phyloP scores from a whole-genome alignment of 163 green algal genomes.

The Chlamydomonas reinhardtii region DNA sequence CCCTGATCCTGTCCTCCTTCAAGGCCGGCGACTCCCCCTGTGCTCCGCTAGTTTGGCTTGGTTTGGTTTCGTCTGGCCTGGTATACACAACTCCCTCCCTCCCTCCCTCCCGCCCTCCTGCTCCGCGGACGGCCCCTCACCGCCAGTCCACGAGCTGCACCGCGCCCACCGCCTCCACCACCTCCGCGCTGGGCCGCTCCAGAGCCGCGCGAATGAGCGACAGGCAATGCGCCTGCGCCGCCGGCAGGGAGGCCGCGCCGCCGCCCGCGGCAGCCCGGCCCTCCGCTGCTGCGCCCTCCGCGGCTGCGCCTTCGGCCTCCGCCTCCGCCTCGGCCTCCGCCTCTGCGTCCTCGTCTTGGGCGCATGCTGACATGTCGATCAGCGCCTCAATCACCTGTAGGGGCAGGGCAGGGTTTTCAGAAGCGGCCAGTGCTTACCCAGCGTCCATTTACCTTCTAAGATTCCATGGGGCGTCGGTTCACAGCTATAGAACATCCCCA shows the following conservation, averaged over 20 bases:
- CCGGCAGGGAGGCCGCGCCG: not conserved
- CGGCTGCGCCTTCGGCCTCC: not conserved
- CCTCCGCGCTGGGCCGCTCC: conserved; percentile 8
- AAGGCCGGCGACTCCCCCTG: too few species aligned
- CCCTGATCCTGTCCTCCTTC: too few species aligned
- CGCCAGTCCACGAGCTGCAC: conserved; percentile 44
- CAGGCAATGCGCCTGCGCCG: conserved; percentile 7
- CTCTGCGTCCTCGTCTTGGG: conserved; percentile 9
- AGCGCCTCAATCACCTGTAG: conserved; percentile 3
- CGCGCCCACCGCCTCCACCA: conserved; percentile 27
- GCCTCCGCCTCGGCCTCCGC: not conserved
- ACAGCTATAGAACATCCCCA: too few species aligned
- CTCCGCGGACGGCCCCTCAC: not conserved
- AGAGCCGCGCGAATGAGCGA: conserved; percentile 35
- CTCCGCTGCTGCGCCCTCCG: not conserved
- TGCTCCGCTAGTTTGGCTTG: too few species aligned
- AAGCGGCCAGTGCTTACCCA: too few species aligned
- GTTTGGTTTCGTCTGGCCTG: too few species aligned
- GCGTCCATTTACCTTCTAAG: too few species aligned
- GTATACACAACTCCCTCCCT: too few species aligned
- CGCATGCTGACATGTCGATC: not conserved
- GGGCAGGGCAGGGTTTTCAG: not conserved
- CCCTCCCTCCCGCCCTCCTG: too few species aligned
- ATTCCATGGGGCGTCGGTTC: too few species aligned
- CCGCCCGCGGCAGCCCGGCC: not conserved